Evolutionary conservation across 345 rosid genomes (phyloP).

Genomic region (Moricandia moricandioides): DNA sequence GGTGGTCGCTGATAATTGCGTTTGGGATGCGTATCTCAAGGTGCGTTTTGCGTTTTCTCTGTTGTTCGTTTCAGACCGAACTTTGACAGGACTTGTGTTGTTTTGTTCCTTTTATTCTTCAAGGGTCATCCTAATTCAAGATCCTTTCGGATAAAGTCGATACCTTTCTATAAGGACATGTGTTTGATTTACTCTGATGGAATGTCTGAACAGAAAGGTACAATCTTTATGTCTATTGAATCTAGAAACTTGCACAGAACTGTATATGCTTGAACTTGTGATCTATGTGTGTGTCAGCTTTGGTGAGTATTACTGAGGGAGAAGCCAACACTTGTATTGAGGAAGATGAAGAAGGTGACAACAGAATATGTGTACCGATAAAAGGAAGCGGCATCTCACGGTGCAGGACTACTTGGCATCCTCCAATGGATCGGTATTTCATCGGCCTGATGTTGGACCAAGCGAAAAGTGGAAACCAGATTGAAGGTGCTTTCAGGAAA

Average conservation of each 20-base stretch:
- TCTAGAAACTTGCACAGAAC: background rate
- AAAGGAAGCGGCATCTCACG: background rate
- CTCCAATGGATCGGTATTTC: constrained; percentile 82
- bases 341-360: constrained; percentile 16
- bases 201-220: constrained; percentile 54
- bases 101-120: constrained; percentile 2
- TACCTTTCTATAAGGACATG: constrained; percentile 65
- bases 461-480: constrained; percentile 62
- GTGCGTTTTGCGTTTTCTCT: constrained; percentile 38
- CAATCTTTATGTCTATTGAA: background rate
- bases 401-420: constrained; percentile 54
- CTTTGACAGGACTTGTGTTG: constrained; percentile 11
- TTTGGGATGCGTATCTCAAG: constrained; percentile 79
- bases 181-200: constrained; percentile 58
- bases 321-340: constrained; percentile 33
- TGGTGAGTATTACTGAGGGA: constrained; percentile 15
- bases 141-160: constrained; percentile 55
- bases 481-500: constrained; percentile 74
- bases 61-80: background rate
- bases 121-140: constrained; percentile 66
- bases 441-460: constrained; percentile 80
- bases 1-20: constrained; percentile 56
- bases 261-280: background rate
- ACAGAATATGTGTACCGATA: constrained; percentile 33
- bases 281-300: constrained; percentile 15